These are phyloP conservation scores for Microstroma glucosiphilum DNA, from an alignment of 1,284 basidiomycete species.

Conservation along the genomic window DNA sequence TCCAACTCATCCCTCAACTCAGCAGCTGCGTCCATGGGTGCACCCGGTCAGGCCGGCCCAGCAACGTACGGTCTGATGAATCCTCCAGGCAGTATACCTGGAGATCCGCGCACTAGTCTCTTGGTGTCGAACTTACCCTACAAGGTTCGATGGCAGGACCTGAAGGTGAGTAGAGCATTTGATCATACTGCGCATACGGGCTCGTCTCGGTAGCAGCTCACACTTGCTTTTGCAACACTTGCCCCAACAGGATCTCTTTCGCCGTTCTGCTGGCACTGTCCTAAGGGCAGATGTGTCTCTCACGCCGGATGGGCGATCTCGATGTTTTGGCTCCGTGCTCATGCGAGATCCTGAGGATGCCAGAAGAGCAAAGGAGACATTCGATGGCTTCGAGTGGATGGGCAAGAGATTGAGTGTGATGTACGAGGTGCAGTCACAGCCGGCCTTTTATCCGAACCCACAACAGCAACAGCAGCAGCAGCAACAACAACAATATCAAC, in stretches of 20 bases:
- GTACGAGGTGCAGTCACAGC: neutral
- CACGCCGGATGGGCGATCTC: constrained; percentile 44
- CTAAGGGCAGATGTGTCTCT: constrained; percentile 52
- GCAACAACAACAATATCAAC: neutral
- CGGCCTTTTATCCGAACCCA: neutral
- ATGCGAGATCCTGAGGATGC: constrained; percentile 51
- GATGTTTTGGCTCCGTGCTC: constrained; percentile 45
- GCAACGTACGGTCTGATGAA: neutral
- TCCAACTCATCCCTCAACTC: neutral
- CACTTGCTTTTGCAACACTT: too few species aligned
- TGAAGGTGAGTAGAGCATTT: constrained; percentile 20
- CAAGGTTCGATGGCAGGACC: constrained; percentile 52
- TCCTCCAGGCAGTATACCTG: constrained; percentile 7
- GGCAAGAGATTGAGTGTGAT: constrained; percentile 42
- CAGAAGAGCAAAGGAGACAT: constrained; percentile 49
- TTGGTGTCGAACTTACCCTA: constrained; percentile 50
- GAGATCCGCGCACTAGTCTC: constrained; percentile 72
- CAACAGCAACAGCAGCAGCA: constrained; percentile 9
- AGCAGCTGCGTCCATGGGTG: neutral
- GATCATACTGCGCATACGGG: too few species aligned
- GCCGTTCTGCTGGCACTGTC: constrained; percentile 51
- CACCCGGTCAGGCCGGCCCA: neutral
- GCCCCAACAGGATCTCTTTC: constrained; percentile 44
- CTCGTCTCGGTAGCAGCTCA: too few species aligned
- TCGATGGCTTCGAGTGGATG: constrained; percentile 51